These are phyloP conservation scores for Polytrichum formosum DNA, from an alignment of 225 moss, liverwort and hornwort species.

Conservation along the genomic window DNA sequence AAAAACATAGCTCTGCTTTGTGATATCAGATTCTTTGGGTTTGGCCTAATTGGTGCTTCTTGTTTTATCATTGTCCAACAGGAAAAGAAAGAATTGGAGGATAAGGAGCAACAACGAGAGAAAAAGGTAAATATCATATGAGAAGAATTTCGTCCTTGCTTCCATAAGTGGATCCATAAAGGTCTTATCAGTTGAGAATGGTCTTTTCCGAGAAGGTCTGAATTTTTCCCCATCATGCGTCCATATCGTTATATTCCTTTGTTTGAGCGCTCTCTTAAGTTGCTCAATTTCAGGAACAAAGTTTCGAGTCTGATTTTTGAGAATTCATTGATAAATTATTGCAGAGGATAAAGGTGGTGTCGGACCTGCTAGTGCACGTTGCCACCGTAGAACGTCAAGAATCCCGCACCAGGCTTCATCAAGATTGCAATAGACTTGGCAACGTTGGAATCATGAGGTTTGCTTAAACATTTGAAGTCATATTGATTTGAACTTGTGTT, in stretches of 20 bases:
- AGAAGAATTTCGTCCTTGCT: no score
- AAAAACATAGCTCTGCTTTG: not conserved
- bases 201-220: no score
- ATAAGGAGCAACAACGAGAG: conserved; percentile 78
- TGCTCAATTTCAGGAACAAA: not conserved
- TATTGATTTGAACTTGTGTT: no score
- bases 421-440: conserved; percentile 77
- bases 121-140: conserved; percentile 46
- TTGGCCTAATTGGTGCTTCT: conserved; percentile 7
- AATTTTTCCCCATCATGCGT: not conserved
- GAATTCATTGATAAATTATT: not conserved
- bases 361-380: conserved; percentile 78
- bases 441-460: conserved; percentile 93
- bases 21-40: conserved; percentile 3
- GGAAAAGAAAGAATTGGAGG: conserved; percentile 72
- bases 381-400: conserved; percentile 89
- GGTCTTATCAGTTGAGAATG: no score
- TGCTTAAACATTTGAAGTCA: conserved; percentile 13
- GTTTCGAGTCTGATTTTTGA: not conserved
- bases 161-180: no score
- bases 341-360: conserved; percentile 93
- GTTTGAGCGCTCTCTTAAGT: not conserved
- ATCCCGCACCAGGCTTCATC: conserved; percentile 73
- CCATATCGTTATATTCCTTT: not conserved
- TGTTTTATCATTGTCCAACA: conserved; percentile 25